Percentiles rank a stretch among this genome's conserved stretches.
Evolutionary conservation across 179 eudicot genomes (phyloP).

Genomic region (Beta macrorhiza): DNA sequence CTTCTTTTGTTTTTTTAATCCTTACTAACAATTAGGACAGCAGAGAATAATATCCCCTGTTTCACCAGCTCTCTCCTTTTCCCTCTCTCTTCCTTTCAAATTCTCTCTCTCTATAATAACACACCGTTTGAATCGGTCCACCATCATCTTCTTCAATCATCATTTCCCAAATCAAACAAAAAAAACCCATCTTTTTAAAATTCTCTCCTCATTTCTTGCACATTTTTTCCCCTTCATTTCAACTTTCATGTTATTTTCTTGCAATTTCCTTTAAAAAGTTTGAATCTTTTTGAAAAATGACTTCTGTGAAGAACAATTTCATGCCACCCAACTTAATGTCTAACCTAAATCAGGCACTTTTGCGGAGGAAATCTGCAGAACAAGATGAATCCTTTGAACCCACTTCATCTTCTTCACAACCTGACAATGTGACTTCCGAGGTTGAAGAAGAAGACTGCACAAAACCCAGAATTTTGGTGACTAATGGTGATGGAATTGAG

Average conservation of each 20-base stretch:
- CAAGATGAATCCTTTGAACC: conserved; percentile 36
- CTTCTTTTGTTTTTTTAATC: background rate
- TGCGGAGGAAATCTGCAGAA: conserved; percentile 36
- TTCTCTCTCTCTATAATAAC: conserved; percentile 10
- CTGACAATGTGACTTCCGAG: conserved; percentile 16
- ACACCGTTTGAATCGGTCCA: conserved; percentile 29
- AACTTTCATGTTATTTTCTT: background rate
- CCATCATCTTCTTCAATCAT: conserved; percentile 10
- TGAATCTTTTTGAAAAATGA: conserved; percentile 4
- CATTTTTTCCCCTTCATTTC: background rate
- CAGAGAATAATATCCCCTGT: conserved; percentile 8
- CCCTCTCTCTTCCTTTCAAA: conserved; percentile 34
- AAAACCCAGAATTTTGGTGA: conserved; percentile 65
- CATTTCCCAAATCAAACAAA: background rate
- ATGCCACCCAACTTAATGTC: conserved; percentile 57
- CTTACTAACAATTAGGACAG: conserved; percentile 1
- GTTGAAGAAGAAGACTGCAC: conserved; percentile 33
- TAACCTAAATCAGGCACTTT: conserved; percentile 53
- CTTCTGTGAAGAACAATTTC: conserved; percentile 40
- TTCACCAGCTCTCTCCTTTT: conserved; percentile 13
- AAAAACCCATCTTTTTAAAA: background rate
- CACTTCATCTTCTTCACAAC: conserved; percentile 31
- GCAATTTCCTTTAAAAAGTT: background rate
- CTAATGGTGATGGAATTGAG: conserved; percentile 75
- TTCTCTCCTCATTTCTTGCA: background rate